These are phyloP conservation scores for Furcasterigmium sp. DNA, from an alignment of 2,329 filamentous ascomycete species.

Conservation along the genomic window DNA sequence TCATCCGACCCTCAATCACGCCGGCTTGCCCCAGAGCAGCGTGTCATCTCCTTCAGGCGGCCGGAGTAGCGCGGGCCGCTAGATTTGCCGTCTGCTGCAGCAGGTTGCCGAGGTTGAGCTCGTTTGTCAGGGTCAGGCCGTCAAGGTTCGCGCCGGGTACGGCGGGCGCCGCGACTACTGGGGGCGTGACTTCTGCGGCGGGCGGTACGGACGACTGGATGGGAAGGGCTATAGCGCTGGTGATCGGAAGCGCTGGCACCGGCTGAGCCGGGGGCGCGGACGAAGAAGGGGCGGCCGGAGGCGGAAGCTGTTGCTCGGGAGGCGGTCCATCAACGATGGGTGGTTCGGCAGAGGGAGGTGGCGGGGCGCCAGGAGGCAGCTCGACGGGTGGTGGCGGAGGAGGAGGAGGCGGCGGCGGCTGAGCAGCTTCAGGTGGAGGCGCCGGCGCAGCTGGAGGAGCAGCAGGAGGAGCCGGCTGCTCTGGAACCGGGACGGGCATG, in stretches of 20 bases:
- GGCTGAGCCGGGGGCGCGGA: conserved; percentile 2
- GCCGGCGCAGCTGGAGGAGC: conserved; percentile 2
- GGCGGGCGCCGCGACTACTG: conserved; percentile 14
- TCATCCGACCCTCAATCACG: too few species aligned
- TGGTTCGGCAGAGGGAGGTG: too few species aligned
- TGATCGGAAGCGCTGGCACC: conserved; percentile 5
- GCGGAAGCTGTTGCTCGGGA: conserved; percentile 2
- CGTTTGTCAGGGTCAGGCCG: conserved; percentile 34
- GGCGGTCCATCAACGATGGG: conserved; percentile 1
- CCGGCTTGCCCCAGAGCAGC: too few species aligned
- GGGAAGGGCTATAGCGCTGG: background rate
- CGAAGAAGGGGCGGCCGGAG: background rate
- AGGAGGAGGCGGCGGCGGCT: conserved; percentile 8
- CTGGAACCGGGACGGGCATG: conserved; percentile 3
- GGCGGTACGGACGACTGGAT: conserved; percentile 2
- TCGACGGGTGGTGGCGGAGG: background rate
- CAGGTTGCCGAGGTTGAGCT: conserved; percentile 39
- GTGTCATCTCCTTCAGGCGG: background rate
- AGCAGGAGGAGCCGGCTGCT: conserved; percentile 2
- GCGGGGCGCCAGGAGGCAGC: conserved; percentile 1
- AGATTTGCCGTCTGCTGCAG: conserved; percentile 11
- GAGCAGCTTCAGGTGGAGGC: conserved; percentile 5
- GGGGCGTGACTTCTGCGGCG: conserved; percentile 5
- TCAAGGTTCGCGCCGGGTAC: conserved; percentile 28
- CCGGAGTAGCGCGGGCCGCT: conserved; percentile 9